Evolutionary conservation across 768 basidiomycete genomes (phyloP), one percentile per base, ranked within the genome.

Genomic region (Astraeus odoratus): DNA sequence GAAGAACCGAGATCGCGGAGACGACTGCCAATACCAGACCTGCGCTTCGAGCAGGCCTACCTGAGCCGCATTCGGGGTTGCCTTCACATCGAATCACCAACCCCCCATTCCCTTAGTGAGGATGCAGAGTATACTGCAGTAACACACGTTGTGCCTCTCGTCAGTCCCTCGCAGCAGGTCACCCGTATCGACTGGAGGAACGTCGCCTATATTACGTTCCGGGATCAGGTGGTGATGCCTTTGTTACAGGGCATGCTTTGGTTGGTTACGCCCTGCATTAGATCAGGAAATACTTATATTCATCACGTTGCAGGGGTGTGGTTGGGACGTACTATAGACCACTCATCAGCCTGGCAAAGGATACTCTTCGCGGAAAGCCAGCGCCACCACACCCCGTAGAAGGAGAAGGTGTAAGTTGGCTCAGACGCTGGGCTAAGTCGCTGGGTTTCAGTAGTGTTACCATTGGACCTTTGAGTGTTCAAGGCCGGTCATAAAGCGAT

Each of bases 11-110:
- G 52, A 1, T 55, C 59, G 24, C 65, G 63, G n/a, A 60, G 57
- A 12, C 72, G 66, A 41, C 59, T 80, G n/a, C 76, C 78, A 20
- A 79, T 87, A 42, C 84, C 85, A 22, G 86, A 89, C 58, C 66
- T 87, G 29, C 83, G 86, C 22, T 86, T 86, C 66, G 86, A 88
- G 57, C 73, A 77, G 46, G 80, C 76, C 41, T 89, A 84, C 60
- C 49, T 86, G 46, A 73, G 71, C 50, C 83, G 79, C 51, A 71
- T 86, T 49, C 69, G 66, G 20, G 68, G 70, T 7, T 78, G 71
- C 54, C 64, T 80, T 39, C 69, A 75, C 41, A 55, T 81, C 39
- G 64, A 61, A 30, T 51, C 57, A n/a, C 27, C 16, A 26, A 9
- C n/a, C 25, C 24, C 22, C n/a, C 18, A 25, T 27, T 18, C 36